Percentiles rank a stretch among this genome's conserved stretches.
phyloP scores from a whole-genome alignment of 768 basidiomycete genomes.

The Auriscalpium orientale region DNA sequence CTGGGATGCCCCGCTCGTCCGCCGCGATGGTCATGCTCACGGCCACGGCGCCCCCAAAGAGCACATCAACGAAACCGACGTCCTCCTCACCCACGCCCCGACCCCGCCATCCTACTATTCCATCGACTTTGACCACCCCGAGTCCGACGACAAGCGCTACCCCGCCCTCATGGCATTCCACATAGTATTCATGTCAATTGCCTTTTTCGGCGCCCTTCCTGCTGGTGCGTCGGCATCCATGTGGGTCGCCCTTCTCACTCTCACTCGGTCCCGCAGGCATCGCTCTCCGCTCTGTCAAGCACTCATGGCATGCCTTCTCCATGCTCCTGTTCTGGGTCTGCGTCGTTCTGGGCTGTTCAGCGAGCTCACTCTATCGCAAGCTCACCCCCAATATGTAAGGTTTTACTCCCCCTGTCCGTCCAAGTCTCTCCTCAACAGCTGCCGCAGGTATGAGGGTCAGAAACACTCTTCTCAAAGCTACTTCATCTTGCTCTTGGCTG shows the following conservation, averaged over 20 bases:
- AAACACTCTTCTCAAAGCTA: constrained; percentile 63
- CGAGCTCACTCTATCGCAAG: constrained; percentile 67
- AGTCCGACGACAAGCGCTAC: constrained; percentile 37
- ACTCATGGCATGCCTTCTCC: constrained; percentile 51
- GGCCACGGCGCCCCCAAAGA: constrained; percentile 41
- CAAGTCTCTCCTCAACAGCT: not conserved
- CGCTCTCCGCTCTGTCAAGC: constrained; percentile 68
- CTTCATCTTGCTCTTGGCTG: constrained; percentile 37
- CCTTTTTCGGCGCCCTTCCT: constrained; percentile 81
- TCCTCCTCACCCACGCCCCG: constrained; percentile 54
- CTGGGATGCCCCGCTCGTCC: not conserved
- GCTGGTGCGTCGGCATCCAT: constrained; percentile 43
- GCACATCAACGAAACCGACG: constrained; percentile 73
- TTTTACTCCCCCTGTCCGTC: not conserved
- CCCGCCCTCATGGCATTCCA: constrained; percentile 72
- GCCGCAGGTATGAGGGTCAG: constrained; percentile 55
- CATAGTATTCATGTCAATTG: constrained; percentile 62
- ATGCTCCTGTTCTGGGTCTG: constrained; percentile 59
- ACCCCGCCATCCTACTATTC: constrained; percentile 81
- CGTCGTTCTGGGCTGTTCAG: constrained; percentile 53
- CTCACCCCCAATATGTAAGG: constrained; percentile 79
- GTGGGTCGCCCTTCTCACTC: not conserved
- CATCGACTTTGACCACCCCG: constrained; percentile 59
- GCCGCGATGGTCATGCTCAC: constrained; percentile 30
- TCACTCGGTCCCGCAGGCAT: constrained; percentile 45